Base-by-base conservation (phyloP, 345 rosid species). In the Pugionium cornutum region DNA sequence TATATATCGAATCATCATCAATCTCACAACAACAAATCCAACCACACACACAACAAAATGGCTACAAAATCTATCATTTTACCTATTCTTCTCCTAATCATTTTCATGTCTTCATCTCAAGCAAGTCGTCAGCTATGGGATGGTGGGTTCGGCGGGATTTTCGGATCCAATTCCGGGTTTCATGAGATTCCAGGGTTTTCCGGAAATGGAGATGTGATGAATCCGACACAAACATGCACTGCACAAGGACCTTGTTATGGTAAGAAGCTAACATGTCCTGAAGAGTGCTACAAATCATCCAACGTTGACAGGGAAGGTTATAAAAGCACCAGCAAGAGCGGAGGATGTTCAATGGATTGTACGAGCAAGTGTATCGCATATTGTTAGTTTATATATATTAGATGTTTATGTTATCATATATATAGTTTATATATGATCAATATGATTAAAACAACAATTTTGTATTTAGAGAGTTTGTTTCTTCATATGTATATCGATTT, bases 291-390 rank as follows among this genome's bases (percentile, higher is more conserved):
- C 69, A 71, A 71, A 71, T 55, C 75, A 28, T 26, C 64, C 31
- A 63, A 48, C n/a, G 46, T 55, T 32, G 44, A 63, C 7, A 64
- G 48, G 58, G 52, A 56, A 9, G 75, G 69, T 40, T 63, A 32
- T 2, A 49, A 40, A 56, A 63, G 69, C 68, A 71, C 45, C 7
- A 64, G 58, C 64, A 59, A 40, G 9, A 56, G 27, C 2, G 75
- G 75, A 55, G 75, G 75, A 10, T 71, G 75, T 47, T 31, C 75
- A 39, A 37, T 63, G 42, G 75, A 71, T n/a, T 71, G 75, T 48
- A 53, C 62, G 2, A 8, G 34, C 9, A 71, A 63, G 58, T 71
- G 75, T 71, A 0, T 3, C 2, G 69, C 58, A 0, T 2, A 43
- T 53, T 70, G 75, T 53, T 69, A 33, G 50, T 27, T 26, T 26